A percentile compares a stretch with the other conserved stretches of the same genome.
phyloP scores from a whole-genome alignment of 2,329 filamentous ascomycete species.

The Juglanconis sp. region DNA sequence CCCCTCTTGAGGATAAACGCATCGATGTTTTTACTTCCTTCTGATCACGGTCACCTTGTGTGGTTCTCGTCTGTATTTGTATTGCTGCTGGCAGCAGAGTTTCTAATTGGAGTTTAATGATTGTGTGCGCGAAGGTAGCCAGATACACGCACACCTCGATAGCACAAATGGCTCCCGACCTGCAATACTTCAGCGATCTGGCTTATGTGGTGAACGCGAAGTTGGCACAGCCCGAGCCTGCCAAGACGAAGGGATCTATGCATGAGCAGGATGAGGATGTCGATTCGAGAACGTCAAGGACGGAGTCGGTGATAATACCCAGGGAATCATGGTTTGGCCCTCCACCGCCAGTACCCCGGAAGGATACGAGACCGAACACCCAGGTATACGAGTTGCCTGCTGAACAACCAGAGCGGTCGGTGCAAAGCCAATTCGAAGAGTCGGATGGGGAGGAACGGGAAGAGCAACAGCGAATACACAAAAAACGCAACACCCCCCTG shows the following conservation, averaged over 20 bases:
- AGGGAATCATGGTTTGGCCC: slow-evolving; percentile 11
- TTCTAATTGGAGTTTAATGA: not conserved
- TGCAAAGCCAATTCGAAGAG: not conserved
- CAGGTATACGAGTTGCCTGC: not conserved
- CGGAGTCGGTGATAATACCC: slow-evolving; percentile 7
- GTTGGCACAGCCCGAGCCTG: not conserved
- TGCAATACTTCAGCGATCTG: not conserved
- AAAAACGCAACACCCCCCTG: not conserved
- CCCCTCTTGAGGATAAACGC: too few species aligned
- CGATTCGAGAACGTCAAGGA: slow-evolving; percentile 1
- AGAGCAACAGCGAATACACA: not conserved
- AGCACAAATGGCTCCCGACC: not conserved
- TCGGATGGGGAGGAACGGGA: not conserved
- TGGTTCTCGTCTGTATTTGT: too few species aligned
- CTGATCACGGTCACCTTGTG: too few species aligned
- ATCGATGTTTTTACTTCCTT: too few species aligned
- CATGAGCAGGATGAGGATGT: not conserved
- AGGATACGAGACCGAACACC: slow-evolving; percentile 7
- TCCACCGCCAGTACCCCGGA: slow-evolving; percentile 10
- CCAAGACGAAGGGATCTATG: not conserved
- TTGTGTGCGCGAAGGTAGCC: not conserved
- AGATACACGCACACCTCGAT: not conserved
- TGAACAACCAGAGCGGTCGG: not conserved
- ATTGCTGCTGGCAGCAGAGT: too few species aligned
- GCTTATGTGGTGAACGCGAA: not conserved